Base-by-base conservation (phyloP, 148 eudicot genomes). In the Arctostaphylos glauca region DNA sequence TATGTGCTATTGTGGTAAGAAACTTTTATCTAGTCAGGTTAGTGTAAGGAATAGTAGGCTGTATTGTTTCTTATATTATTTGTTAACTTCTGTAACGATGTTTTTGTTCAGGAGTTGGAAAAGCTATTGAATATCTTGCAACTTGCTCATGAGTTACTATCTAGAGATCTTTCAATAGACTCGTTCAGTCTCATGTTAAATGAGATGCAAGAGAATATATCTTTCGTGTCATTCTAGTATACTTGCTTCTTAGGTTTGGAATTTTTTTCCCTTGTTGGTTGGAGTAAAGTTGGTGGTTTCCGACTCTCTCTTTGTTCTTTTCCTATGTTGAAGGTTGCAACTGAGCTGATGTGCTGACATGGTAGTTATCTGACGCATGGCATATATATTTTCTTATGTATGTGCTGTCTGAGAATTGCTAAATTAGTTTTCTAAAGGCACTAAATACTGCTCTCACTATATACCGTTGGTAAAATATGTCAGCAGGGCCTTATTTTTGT, bases 211-310 rank as follows among this genome's bases (percentile, higher is more conserved):
- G 99, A 96, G 87, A 96, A 93, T 81, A 84, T 92, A 58, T 96
- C 99, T 86, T 93, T 93, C 84, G 95, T 96, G 84, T 96, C 99
- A 96, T 88, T 94, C 99, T 74, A 96, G 99, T 83, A 92, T 98
- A 59, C 94, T 96, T 82, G 98, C 98, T 86, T 94, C 94, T 81
- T 97, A 96, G 98, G 99, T 96, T 77, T 83, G 80, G 5, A 41
- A 23, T 8, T 72, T 9, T 50, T 25, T 66, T 58, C 59, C 49
- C 60, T 8, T 83, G 47, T 54, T 76, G 58, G 62, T 25, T 54
- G 38, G 44, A 15, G 46, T 55, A 16, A 16, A 41, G 38, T 83
- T 38, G 6, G 53, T 38, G 10, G 54, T 75, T 64, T 23, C 9
- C 60, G 19, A 60, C 6, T 23, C 78, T 66, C 47, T 59, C 62